A percentile compares a stretch with the other conserved stretches of the same genome.
Conservation (phyloP, 208 protist species). For the Naegleria lovaniensis region DNA sequence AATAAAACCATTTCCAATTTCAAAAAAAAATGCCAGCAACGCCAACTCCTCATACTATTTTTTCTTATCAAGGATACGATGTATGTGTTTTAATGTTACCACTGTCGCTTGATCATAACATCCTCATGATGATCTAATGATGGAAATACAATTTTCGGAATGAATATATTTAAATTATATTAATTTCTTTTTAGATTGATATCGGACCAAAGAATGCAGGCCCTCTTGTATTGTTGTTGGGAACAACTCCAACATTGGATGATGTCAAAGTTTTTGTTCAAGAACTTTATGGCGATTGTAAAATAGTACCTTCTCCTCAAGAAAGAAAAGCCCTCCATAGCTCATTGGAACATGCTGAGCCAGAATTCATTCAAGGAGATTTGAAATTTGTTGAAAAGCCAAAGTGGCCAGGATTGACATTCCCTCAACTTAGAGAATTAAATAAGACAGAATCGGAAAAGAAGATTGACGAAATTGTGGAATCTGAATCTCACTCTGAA, state of each 20-base stretch:
- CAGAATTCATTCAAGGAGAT: conserved; percentile 2
- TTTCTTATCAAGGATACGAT: background rate
- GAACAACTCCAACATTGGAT: background rate
- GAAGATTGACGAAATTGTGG: background rate
- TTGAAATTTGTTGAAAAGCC: background rate
- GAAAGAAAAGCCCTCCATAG: background rate
- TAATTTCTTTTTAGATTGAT: background rate
- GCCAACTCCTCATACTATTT: background rate
- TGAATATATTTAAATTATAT: background rate
- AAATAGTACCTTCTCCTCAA: background rate
- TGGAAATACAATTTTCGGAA: background rate
- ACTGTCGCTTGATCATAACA: background rate
- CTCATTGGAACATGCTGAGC: background rate
- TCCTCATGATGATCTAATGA: background rate
- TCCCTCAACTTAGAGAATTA: background rate
- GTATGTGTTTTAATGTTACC: background rate
- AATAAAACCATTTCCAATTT: background rate
- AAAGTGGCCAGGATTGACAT: background rate
- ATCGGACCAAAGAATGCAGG: background rate
- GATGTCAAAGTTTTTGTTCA: background rate
- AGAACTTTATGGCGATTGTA: background rate
- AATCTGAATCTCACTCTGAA: background rate
- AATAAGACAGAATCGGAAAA: background rate
- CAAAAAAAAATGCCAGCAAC: background rate
- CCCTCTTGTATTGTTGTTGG: background rate